Evolutionary conservation across 495 filamentous ascomycete species (phyloP), one percentile per base, ranked within the genome.

Genomic region (Oidiodendron maius): DNA sequence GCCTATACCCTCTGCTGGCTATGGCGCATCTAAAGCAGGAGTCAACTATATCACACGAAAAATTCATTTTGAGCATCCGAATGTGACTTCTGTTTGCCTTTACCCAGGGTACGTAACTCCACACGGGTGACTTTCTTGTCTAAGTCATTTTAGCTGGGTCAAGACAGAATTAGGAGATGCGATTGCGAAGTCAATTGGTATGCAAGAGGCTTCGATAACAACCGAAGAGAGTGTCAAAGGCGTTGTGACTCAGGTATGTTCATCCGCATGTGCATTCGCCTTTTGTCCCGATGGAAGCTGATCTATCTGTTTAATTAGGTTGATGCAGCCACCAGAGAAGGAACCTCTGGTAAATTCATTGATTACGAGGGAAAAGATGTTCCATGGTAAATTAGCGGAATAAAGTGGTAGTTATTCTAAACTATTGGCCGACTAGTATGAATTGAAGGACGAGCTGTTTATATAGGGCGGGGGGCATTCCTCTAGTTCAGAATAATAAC

Each of bases 11-110:
- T 53, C 57, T 20, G 46, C 48, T 3, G 61, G 61, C 0, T 72
- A 72, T 56, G 68, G 65, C 15, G 53, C 60, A 18, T 65, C 61
- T 3, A 72, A 72, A 50, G 65, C 51, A n/a, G 62, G 64, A 1
- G 46, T 65, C 8, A 69, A 74, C 51, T 72, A 56, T 52, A 24
- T 72, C 16, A 40, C 62, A 1, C 54, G 55, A 43, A 68, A 64
- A 46, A 65, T 71, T 32, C 59, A 72, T 56, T 44, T 50, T 16
- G 64, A 67, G 56, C 57, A 69, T 51, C 26, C 48, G 40, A 34
- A 59, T 15, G 42, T 74, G 17, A 57, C 61, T 11, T 50, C 64
- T 40, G 63, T 70, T 17, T 26, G 50, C 1, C 45, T 68, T 13
- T 52, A 64, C 56, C 70, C 68, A 26, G 70, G 69, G 59, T 68